phyloP scores from a whole-genome alignment of 208 protist species.

The Crithidia sp. region DNA sequence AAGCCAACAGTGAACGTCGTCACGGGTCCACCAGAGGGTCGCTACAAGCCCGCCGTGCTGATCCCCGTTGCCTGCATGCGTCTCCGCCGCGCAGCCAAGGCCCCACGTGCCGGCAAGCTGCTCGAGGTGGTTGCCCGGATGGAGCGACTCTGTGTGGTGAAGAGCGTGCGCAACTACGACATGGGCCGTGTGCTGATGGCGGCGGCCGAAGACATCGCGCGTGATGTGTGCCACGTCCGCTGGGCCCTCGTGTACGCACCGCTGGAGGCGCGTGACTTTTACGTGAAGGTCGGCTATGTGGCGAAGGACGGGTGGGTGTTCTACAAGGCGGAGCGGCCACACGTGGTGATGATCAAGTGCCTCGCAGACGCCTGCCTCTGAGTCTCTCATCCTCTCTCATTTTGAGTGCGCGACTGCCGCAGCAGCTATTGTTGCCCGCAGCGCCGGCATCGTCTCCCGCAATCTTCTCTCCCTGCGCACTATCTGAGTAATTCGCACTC shows the following conservation, averaged over 20 bases:
- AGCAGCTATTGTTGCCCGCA: too few relatives aligned
- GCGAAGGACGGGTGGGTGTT: constrained; percentile 32
- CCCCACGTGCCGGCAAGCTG: constrained; percentile 31
- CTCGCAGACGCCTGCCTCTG: constrained; percentile 25
- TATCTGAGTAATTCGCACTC: too few relatives aligned
- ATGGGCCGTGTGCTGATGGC: constrained; percentile 37
- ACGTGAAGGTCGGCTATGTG: constrained; percentile 38
- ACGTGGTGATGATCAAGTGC: constrained; percentile 39
- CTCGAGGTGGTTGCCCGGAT: constrained; percentile 42
- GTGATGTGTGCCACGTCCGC: constrained; percentile 40
- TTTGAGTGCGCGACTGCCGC: too few relatives aligned
- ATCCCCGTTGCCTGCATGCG: constrained; percentile 37
- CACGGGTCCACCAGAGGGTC: not conserved
- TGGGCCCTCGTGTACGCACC: constrained; percentile 42
- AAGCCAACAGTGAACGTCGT: not conserved
- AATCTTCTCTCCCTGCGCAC: too few relatives aligned
- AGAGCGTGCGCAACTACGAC: constrained; percentile 32
- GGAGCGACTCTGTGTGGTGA: constrained; percentile 51
- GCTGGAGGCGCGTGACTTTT: constrained; percentile 35
- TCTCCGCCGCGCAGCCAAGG: constrained; percentile 35
- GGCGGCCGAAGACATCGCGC: constrained; percentile 45
- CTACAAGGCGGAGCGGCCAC: constrained; percentile 15
- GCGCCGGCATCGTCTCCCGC: too few relatives aligned
- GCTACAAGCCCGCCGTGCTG: constrained; percentile 28
- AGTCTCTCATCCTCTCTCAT: not conserved